These are phyloP conservation scores for Mycena sp. DNA, from an alignment of 1,284 basidiomycete species.

Conservation along the genomic window DNA sequence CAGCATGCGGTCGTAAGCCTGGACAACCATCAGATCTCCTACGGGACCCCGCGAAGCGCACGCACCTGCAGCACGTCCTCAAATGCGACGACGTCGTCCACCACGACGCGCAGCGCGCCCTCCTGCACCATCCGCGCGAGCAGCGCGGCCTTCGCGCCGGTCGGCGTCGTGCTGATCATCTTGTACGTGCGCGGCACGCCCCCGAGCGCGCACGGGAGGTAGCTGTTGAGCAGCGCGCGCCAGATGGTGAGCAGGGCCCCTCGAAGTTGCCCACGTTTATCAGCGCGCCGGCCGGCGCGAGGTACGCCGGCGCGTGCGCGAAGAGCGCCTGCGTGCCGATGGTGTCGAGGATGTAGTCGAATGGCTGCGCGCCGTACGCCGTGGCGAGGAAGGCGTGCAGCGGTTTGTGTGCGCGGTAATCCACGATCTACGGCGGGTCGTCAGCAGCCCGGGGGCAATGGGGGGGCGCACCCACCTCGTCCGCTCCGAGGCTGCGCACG, in stretches of 20 bases:
- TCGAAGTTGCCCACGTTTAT: constrained; percentile 31
- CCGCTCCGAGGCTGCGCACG: constrained; percentile 53
- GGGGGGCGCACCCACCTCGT: constrained; percentile 40
- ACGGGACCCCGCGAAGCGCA: not conserved
- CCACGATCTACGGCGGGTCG: constrained; percentile 16
- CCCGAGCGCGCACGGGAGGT: constrained; percentile 16
- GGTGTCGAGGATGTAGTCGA: constrained; percentile 27
- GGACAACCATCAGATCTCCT: not conserved
- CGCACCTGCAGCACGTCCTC: constrained; percentile 56
- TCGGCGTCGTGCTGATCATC: constrained; percentile 24
- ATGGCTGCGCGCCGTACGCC: constrained; percentile 10
- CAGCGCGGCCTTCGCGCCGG: constrained; percentile 22
- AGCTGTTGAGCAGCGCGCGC: constrained; percentile 20
- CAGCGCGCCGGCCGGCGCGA: constrained; percentile 52
- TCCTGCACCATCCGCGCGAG: constrained; percentile 25
- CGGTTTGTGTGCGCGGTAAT: constrained; percentile 20
- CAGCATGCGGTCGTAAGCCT: constrained; percentile 67
- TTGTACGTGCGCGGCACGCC: constrained; percentile 25
- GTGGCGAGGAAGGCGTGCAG: constrained; percentile 15
- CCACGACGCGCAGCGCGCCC: constrained; percentile 37
- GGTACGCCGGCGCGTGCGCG: constrained; percentile 51
- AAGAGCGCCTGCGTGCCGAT: constrained; percentile 31
- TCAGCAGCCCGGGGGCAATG: not conserved
- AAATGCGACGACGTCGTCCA: constrained; percentile 71
- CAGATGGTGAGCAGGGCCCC: constrained; percentile 14